phyloP scores from a whole-genome alignment of 2,329 filamentous ascomycete species.

The Drechslera avenae region DNA sequence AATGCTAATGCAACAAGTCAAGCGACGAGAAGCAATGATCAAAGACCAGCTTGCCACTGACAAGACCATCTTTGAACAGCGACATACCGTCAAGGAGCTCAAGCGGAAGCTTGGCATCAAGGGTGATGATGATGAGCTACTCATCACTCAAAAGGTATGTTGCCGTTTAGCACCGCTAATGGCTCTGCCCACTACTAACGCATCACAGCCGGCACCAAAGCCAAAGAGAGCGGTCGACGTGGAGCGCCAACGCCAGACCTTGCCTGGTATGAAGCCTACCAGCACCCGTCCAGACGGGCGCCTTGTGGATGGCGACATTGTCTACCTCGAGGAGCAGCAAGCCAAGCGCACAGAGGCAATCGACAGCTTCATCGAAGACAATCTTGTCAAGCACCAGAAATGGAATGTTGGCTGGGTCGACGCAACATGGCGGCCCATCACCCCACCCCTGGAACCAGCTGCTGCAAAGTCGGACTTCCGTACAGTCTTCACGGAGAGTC shows the following conservation, averaged over 20 bases:
- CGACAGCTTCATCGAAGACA: conserved; percentile 79
- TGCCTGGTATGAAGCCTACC: conserved; percentile 60
- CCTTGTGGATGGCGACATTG: conserved; percentile 75
- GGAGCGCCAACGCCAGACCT: conserved; percentile 67
- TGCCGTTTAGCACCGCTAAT: neutral
- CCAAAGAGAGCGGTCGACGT: conserved; percentile 63
- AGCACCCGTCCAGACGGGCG: conserved; percentile 69
- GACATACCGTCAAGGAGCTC: conserved; percentile 80
- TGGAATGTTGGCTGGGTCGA: conserved; percentile 94
- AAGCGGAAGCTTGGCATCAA: conserved; percentile 90
- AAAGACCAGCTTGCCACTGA: conserved; percentile 77
- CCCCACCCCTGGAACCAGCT: conserved; percentile 68
- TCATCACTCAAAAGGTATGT: conserved; percentile 86
- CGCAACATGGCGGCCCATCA: conserved; percentile 82
- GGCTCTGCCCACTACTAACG: conserved; percentile 30
- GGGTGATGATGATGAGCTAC: conserved; percentile 83
- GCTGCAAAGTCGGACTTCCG: conserved; percentile 47
- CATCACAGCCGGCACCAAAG: conserved; percentile 44
- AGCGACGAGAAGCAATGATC: conserved; percentile 79
- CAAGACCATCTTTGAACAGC: conserved; percentile 79
- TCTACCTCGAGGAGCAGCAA: conserved; percentile 74
- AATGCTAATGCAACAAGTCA: conserved; percentile 76
- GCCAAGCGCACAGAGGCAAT: conserved; percentile 83
- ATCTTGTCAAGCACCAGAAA: conserved; percentile 83
- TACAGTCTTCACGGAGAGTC: conserved; percentile 45